Conservation (phyloP, 2,329 filamentous ascomycete genomes). For the Apiospora koreana region DNA sequence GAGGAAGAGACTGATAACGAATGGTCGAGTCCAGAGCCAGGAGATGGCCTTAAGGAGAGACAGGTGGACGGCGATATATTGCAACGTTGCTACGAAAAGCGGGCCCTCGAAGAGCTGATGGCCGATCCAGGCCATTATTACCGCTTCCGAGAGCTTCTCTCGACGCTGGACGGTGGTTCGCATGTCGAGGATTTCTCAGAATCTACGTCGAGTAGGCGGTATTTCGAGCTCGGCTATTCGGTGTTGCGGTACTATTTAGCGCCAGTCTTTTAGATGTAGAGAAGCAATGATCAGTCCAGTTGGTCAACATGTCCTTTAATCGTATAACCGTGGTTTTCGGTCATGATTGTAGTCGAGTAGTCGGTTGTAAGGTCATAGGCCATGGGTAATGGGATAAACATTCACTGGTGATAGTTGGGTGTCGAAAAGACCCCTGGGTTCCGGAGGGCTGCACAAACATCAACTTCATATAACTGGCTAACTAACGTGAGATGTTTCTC, state of each 20-base stretch:
- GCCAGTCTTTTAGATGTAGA: conserved; percentile 48
- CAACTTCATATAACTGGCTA: too few species aligned
- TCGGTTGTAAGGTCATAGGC: too few species aligned
- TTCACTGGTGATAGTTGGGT: too few species aligned
- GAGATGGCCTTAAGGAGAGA: conserved; percentile 48
- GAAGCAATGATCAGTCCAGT: neutral
- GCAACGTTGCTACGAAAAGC: conserved; percentile 50
- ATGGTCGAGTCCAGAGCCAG: conserved; percentile 38
- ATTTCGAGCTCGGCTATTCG: conserved; percentile 52
- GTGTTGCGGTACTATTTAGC: conserved; percentile 56
- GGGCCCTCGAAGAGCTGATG: conserved; percentile 46
- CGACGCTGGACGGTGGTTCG: conserved; percentile 47
- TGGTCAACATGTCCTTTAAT: too few species aligned
- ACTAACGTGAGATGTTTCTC: too few species aligned
- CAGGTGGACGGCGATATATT: conserved; percentile 71
- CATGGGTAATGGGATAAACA: too few species aligned
- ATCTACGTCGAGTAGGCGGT: conserved; percentile 30
- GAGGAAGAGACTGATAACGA: neutral
- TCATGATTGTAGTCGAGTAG: too few species aligned
- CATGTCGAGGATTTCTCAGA: conserved; percentile 38
- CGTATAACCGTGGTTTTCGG: too few species aligned
- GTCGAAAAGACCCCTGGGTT: too few species aligned
- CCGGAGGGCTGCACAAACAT: too few species aligned
- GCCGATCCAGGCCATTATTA: conserved; percentile 32
- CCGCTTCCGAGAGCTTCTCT: conserved; percentile 51